phyloP scores from a whole-genome alignment of 495 filamentous ascomycete species.

The Aspergillus avenaceus region DNA sequence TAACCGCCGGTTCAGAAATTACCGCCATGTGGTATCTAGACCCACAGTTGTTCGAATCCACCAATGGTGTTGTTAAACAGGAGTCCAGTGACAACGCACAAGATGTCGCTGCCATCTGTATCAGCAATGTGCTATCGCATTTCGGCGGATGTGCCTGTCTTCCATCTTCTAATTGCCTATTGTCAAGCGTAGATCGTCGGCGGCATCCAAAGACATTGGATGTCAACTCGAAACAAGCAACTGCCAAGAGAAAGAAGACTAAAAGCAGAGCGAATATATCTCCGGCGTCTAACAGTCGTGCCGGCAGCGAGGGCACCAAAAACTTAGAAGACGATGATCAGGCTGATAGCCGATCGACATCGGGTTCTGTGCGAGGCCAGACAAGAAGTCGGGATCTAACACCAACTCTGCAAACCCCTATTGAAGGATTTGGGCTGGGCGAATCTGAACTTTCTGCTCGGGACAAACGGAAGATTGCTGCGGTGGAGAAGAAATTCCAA shows the following conservation, averaged over 20 bases:
- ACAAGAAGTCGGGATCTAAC: constrained; percentile 80
- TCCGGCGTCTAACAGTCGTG: constrained; percentile 76
- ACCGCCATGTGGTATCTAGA: constrained; percentile 66
- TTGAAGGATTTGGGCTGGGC: constrained; percentile 42
- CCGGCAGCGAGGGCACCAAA: constrained; percentile 66
- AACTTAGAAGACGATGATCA: constrained; percentile 48
- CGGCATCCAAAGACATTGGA: constrained; percentile 48
- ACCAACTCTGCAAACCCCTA: constrained; percentile 45
- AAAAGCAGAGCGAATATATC: constrained; percentile 60
- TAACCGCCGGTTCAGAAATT: constrained; percentile 58
- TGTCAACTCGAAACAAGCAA: constrained; percentile 22
- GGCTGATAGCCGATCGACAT: constrained; percentile 59
- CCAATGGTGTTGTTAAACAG: constrained; percentile 45
- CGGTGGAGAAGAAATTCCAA: constrained; percentile 71
- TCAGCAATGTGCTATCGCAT: constrained; percentile 74
- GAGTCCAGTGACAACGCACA: constrained; percentile 40
- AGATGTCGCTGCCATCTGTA: constrained; percentile 50
- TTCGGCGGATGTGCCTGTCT: constrained; percentile 88
- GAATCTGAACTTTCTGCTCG: constrained; percentile 72
- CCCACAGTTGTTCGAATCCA: constrained; percentile 40
- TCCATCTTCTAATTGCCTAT: constrained; percentile 57
- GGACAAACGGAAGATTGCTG: constrained; percentile 82
- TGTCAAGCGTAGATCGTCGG: constrained; percentile 70
- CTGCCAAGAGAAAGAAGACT: constrained; percentile 52
- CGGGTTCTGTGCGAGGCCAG: constrained; percentile 70